Conservation (phyloP, 1,284 basidiomycete genomes). For the Fomitopsis schrenkii region DNA sequence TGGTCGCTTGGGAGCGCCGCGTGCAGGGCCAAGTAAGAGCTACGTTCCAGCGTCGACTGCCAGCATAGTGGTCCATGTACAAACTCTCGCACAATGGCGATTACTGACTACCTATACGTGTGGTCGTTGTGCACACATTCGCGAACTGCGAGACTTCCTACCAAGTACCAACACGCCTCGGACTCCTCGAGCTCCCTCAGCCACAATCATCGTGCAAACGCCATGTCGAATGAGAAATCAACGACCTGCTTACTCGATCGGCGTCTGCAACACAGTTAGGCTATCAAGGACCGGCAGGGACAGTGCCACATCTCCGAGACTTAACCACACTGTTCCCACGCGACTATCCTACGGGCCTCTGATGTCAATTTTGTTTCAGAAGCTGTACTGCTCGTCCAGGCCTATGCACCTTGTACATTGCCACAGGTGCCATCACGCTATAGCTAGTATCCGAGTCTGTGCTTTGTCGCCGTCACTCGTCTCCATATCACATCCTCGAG, state of each 20-base stretch:
- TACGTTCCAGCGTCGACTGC: slow-evolving; percentile 36
- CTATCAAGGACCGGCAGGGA: neutral
- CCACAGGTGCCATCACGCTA: neutral
- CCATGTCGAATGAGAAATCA: too few relatives aligned
- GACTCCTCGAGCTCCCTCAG: too few relatives aligned
- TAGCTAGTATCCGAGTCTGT: too few relatives aligned
- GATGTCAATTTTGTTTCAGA: neutral
- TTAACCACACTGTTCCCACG: neutral
- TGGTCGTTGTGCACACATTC: too few relatives aligned
- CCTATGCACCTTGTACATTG: neutral
- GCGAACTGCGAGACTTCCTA: too few relatives aligned
- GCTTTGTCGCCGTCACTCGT: too few relatives aligned
- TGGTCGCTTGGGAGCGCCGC: slow-evolving; percentile 71
- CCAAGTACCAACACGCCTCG: too few relatives aligned
- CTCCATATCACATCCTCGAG: too few relatives aligned
- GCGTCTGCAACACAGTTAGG: neutral
- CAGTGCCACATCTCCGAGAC: neutral
- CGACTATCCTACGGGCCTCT: neutral
- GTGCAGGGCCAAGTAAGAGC: slow-evolving; percentile 56
- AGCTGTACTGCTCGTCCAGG: neutral
- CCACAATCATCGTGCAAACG: too few relatives aligned
- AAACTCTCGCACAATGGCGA: neutral
- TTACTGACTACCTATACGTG: neutral
- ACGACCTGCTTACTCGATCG: too few relatives aligned
- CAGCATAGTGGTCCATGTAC: neutral